Evolutionary conservation across 345 rosid species (phyloP), one percentile per base, ranked within the genome.

Genomic region (Brassica rapa): DNA sequence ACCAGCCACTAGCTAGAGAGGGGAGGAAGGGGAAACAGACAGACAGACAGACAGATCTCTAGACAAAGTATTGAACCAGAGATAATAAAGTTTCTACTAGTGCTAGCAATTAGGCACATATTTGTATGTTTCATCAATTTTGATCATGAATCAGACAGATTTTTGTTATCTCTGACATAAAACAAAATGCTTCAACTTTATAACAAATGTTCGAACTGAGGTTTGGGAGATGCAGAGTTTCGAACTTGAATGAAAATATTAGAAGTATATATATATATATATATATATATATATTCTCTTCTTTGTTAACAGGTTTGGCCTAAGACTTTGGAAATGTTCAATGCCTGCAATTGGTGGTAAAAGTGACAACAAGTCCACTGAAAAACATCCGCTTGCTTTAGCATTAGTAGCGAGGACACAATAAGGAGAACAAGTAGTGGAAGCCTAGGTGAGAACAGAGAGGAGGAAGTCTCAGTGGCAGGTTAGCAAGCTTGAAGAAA

Each of bases 1-100:
- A 74, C 29, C 62, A 74, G 56, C 71, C 61, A 69, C 14, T 74
- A 64, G 69, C 59, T 3, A 39, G 46, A 8, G 53, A 43, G 51
- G 12, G 51, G 15, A 2, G 2, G 16, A 1, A 23, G 7, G 19
- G 6, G 8, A 39, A 33, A 33, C 55, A 69, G 63, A 37, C 55
- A 70, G 46, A 37, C 55, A 77, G 12, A 33, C 6, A 32, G 5
- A 6, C 35, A 32, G 35, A 25, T 49, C 39, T 61, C 35, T 43
- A 68, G 70, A 51, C 32, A 11, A 12, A 56, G 35, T 37, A n/a
- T 57, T 10, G 23, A 6, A 14, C 0, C 21, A 70, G 57, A 53
- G 60, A 57, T 51, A 10, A 43, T 41, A 27, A 4, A 29, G 12
- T 10, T 10, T 51, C 41, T 64, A 55, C n/a, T 62, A 9, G 59